Base-by-base conservation (phyloP, 2,329 filamentous ascomycete genomes). In the Cordyceps tenuipes region DNA sequence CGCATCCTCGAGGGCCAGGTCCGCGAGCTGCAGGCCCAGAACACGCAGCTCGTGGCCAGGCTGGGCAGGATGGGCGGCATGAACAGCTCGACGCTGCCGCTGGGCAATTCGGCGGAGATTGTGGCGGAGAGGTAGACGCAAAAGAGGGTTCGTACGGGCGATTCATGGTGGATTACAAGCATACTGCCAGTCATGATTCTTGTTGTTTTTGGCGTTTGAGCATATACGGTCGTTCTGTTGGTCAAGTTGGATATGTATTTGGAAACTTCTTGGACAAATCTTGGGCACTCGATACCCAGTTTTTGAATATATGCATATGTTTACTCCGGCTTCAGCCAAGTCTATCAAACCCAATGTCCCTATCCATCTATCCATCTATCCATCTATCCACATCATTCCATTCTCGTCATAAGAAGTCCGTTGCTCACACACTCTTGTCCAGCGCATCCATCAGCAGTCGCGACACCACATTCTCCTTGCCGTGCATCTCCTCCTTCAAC, bases 11-110 rank as follows among this genome's bases (percentile, higher is more conserved):
- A 76, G 62, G 72, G 70, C 13, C 79, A 82, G 66, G 77, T 85
- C 1, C 81, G 82, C 7, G 78, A 83, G 65, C 69, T 86, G 49
- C 83, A 86, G 73, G 72, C 74, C 1, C 79, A 86, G 71, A 86
- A 86, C 65, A 86, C 83, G 3, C 75, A 75, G 72, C 73, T 86
- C 2, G 81, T 80, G 1, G 81, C 80, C 8, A 75, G 73, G 63
- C 64, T 85, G 52, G 82, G 82, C n/a, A 77, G 69, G 63, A 60
- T 76, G 60, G 74, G 73, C 12, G 51, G 51, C 34, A 15, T 31
- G n/a, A 47, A 34, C 46, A 39, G 51, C 34, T 31, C 51, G 26
- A 31, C 46, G 21, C 43, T 50, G 8, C 43, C 57, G 23, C 12
- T 53, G 9, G 46, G 49, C 6, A 59, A 10, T 8, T n/a, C 57